These are phyloP conservation scores for Botryotinia calthae DNA, from an alignment of 2,329 filamentous ascomycete genomes.

Conservation along the genomic window DNA sequence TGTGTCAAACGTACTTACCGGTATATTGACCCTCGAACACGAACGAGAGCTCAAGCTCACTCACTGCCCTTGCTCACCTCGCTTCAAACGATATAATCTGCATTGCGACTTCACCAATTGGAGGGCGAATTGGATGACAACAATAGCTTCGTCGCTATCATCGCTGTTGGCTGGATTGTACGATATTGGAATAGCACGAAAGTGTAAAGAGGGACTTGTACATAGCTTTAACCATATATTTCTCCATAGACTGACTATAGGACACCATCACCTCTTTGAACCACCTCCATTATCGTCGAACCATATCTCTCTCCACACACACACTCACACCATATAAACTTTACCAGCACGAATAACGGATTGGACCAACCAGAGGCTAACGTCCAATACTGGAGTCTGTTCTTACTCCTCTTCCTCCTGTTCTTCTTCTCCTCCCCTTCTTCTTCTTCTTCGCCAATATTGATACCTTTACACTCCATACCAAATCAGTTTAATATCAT, in stretches of 20 bases:
- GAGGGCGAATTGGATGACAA: conserved; percentile 2
- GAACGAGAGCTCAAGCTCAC: not conserved
- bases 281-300: not conserved
- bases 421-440: not conserved
- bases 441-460: not conserved
- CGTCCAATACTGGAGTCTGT: not conserved
- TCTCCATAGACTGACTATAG: not conserved
- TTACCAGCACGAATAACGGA: not conserved
- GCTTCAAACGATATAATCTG: not conserved
- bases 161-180: not conserved
- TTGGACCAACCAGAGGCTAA: not conserved
- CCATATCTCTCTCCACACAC: not conserved
- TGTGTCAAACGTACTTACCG: not conserved
- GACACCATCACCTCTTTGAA: not conserved
- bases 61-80: not conserved
- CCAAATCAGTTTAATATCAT: too few species aligned
- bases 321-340: not conserved
- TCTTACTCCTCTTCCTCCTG: not conserved
- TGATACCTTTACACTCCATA: not conserved
- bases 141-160: not conserved
- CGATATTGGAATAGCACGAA: conserved; percentile 3
- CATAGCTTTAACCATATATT: not conserved
- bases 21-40: not conserved
- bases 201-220: conserved; percentile 2
- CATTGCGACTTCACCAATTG: conserved; percentile 7